Evolutionary conservation across 352 stramenopile genomes (phyloP), one percentile per base, ranked within the genome.

Genomic region (Phytophthora cryptogea): DNA sequence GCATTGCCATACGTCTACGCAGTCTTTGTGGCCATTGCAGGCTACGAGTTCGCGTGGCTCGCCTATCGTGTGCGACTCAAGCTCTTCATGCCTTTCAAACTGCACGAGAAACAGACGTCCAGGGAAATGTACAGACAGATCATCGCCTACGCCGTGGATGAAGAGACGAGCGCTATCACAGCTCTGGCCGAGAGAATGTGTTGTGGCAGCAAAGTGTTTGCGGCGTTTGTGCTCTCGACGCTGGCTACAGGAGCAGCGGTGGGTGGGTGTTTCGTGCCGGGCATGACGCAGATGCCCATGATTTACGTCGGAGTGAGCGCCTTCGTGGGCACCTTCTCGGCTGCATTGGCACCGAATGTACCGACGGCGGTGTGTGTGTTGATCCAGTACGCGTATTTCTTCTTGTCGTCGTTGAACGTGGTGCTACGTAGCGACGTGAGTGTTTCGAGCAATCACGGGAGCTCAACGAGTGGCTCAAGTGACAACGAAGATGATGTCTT

Each of bases 111-210:
- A 33, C 77, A 86, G 58, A 89, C 80, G 26, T 86, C 73, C 16
- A 65, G 76, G 9, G 80, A 89, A 23, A 74, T 89, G 47, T 89
- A 89, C 60, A 60, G 56, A 28, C 80, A 86, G 68, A 89, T 89
- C 57, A 89, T 89, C 59, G 72, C 64, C 23, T 89, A 88, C 54
- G 80, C 75, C 17, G 77, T 86, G 26, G 73, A 89, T 14, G 55
- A 85, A 11, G 56, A 78, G 31, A 86, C 80, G 10, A 76, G 73
- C 11, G 80, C 77, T 1, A 48, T 86, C 55, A 88, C 80, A 37
- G 63, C 73, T 5, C 23, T 83, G 1, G 75, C 80, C 0, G 77
- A 88, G 46, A 74, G 71, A 7, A 35, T 64, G 1, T 72, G 75
- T 28, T 49, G 68, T 37, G 75, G 80, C 17, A 63, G 56, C 27